Base-by-base conservation (phyloP, 2,329 filamentous ascomycete genomes). In the Emydomyces testavorans region DNA sequence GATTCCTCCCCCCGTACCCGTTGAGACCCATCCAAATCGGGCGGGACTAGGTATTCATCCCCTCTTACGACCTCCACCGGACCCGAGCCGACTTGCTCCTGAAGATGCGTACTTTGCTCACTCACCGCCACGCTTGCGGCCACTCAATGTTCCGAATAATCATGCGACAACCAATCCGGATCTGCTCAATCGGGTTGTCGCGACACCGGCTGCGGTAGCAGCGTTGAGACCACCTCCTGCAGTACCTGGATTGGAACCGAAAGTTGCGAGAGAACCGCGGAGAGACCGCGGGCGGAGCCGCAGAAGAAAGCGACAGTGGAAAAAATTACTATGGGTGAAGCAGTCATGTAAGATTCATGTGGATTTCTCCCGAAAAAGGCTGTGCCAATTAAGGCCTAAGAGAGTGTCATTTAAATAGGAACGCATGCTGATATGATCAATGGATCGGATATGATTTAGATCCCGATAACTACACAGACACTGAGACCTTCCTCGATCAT, bases 401-500 rank as follows among this genome's bases (percentile, higher is more conserved):
- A 8, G 3, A 3, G 15, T 36, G 31, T 2, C 26, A 10, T 24
- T 21, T 16, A 18, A 15, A 35, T 2, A 26, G 29, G 38, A 28
- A 28, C 26, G 6, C 10, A 6, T 26, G 32, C 28, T 41, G n/a
- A 32, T 20, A 16, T 24, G n/a, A n/a, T n/a, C n/a, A n/a, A n/a
- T 26, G 20, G 6, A 29, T n/a, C 15, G 21, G 7, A n/a, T 28
- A 21, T 18, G 2, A 13, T 50, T 36, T 56, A 89, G 86, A 93
- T 62, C 89, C 92, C n/a, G 92, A 98, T 65, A 98, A 98, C 65
- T 96, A 96, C 64, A 96, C 92, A 34, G 92, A 98, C 63, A 88
- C 92, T 62, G 85, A 86, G 51, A 96, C 92, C 1, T 98, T 98
- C 59, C 81, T 98, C 56, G 90, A 95, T 62, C 88, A 94, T 58